These are phyloP conservation scores for Arthrinium puccinioides DNA, from an alignment of 2,329 filamentous ascomycete genomes.

Conservation along the genomic window DNA sequence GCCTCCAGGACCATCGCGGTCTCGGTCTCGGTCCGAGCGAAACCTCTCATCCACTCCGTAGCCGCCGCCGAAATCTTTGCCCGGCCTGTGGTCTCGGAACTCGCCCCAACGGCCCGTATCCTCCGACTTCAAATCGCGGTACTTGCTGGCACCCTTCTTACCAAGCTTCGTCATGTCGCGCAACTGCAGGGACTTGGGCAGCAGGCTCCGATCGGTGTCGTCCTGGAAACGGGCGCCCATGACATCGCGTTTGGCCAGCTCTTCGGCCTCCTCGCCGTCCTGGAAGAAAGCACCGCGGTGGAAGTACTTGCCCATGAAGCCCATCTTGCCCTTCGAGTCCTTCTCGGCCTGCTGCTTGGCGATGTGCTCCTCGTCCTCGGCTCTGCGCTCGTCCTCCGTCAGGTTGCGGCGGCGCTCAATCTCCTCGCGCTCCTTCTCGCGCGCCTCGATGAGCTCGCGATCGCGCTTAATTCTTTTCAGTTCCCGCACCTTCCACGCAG, in stretches of 20 bases:
- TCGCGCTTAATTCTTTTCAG: slow-evolving; percentile 82
- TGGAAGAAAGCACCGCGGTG: slow-evolving; percentile 96
- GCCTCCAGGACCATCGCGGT: slow-evolving; percentile 39
- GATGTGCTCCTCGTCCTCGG: slow-evolving; percentile 75
- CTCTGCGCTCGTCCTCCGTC: slow-evolving; percentile 75
- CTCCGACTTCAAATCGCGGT: slow-evolving; percentile 79
- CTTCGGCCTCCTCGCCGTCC: slow-evolving; percentile 68
- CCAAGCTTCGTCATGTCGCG: slow-evolving; percentile 91
- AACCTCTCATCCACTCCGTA: slow-evolving; percentile 66
- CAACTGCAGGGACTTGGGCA: slow-evolving; percentile 89
- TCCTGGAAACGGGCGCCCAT: slow-evolving; percentile 81
- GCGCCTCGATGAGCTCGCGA: slow-evolving; percentile 73
- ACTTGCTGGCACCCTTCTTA: slow-evolving; percentile 84
- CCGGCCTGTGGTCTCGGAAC: slow-evolving; percentile 42
- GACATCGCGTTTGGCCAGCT: slow-evolving; percentile 72
- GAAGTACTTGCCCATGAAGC: slow-evolving; percentile 91
- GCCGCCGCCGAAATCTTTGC: slow-evolving; percentile 29
- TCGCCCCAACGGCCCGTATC: slow-evolving; percentile 86
- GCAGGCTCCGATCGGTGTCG: slow-evolving; percentile 74
- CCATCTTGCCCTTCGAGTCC: slow-evolving; percentile 70
- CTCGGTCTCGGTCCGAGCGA: slow-evolving; percentile 51
- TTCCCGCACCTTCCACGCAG: slow-evolving; percentile 91
- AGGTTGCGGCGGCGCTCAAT: slow-evolving; percentile 82
- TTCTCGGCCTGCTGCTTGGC: slow-evolving; percentile 75
- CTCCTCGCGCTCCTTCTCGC: slow-evolving; percentile 81